phyloP scores from a whole-genome alignment of 176 grass and related monocot species.

The Bonia amplexicaulis region DNA sequence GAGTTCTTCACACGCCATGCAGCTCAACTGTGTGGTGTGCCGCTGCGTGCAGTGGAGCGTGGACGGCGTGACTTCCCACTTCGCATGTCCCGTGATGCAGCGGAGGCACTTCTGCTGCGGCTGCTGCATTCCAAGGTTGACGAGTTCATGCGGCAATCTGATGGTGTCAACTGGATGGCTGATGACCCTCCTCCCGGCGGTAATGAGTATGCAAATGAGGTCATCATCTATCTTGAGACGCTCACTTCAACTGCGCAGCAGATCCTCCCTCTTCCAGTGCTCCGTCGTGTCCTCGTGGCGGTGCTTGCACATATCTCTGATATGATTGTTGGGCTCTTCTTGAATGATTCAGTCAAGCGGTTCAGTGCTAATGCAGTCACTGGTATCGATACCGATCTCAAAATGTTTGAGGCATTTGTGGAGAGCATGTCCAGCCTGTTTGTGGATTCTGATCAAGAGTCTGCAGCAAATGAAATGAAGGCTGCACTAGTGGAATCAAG shows the following conservation, averaged over 20 bases:
- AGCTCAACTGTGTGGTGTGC: constrained; percentile 80
- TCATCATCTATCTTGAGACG: constrained; percentile 88
- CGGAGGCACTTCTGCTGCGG: constrained; percentile 59
- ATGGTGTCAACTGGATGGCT: constrained; percentile 81
- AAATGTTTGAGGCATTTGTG: constrained; percentile 78
- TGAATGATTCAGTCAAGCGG: constrained; percentile 80
- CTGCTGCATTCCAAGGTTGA: constrained; percentile 65
- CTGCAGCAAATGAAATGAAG: constrained; percentile 61
- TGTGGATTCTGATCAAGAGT: constrained; percentile 54
- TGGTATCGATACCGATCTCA: constrained; percentile 82
- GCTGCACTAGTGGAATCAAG: constrained; percentile 66
- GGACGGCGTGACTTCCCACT: constrained; percentile 75
- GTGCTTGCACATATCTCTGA: constrained; percentile 74
- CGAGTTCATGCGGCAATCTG: constrained; percentile 70
- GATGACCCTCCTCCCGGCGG: constrained; percentile 63
- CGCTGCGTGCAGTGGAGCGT: constrained; percentile 60
- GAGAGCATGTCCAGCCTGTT: constrained; percentile 64
- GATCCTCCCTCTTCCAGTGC: constrained; percentile 71
- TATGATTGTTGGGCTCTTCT: constrained; percentile 71
- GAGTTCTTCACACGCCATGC: constrained; percentile 90
- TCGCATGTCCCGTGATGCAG: constrained; percentile 68
- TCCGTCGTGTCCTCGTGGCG: constrained; percentile 64
- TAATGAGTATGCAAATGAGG: constrained; percentile 92
- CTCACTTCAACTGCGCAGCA: constrained; percentile 81
- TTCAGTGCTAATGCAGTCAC: constrained; percentile 81